phyloP scores from a whole-genome alignment of 2,329 filamentous ascomycete species.

The Sphaerulina musiva region DNA sequence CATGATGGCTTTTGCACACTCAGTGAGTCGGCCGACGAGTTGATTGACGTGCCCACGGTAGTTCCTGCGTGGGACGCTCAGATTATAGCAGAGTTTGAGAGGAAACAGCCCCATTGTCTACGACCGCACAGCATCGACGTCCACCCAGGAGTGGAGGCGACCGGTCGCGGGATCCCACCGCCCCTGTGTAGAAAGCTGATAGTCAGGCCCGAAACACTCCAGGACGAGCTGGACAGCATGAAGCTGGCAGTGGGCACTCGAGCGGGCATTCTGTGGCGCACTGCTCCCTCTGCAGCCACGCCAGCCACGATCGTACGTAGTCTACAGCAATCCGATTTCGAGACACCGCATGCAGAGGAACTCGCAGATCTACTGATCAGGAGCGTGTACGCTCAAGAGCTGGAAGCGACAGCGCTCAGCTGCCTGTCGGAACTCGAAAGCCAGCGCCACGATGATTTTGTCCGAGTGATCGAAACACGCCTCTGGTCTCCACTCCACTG shows the following conservation, averaged over 20 bases:
- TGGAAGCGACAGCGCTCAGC: slow-evolving; percentile 15
- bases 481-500: slow-evolving; percentile 28
- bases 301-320: slow-evolving; percentile 8
- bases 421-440: slow-evolving; percentile 17
- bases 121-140: slow-evolving; percentile 4
- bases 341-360: slow-evolving; percentile 3
- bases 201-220: slow-evolving; percentile 1
- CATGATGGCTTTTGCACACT: slow-evolving; percentile 9
- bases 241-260: slow-evolving; percentile 8
- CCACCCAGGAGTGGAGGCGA: background rate
- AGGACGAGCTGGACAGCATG: slow-evolving; percentile 9
- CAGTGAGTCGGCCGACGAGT: slow-evolving; percentile 3
- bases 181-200: slow-evolving; percentile 5
- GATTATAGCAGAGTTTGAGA: slow-evolving; percentile 10
- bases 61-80: slow-evolving; percentile 5
- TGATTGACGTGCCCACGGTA: background rate
- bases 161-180: background rate
- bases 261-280: slow-evolving; percentile 11
- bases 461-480: slow-evolving; percentile 14
- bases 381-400: slow-evolving; percentile 15
- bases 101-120: slow-evolving; percentile 1
- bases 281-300: slow-evolving; percentile 10
- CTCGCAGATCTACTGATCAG: slow-evolving; percentile 17
- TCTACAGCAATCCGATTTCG: slow-evolving; percentile 12
- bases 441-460: slow-evolving; percentile 12